Percentiles rank a stretch among this genome's conserved stretches.
These are phyloP conservation scores for Borovskyia barvae DNA, from an alignment of 208 protist species.

Conservation along the genomic window DNA sequence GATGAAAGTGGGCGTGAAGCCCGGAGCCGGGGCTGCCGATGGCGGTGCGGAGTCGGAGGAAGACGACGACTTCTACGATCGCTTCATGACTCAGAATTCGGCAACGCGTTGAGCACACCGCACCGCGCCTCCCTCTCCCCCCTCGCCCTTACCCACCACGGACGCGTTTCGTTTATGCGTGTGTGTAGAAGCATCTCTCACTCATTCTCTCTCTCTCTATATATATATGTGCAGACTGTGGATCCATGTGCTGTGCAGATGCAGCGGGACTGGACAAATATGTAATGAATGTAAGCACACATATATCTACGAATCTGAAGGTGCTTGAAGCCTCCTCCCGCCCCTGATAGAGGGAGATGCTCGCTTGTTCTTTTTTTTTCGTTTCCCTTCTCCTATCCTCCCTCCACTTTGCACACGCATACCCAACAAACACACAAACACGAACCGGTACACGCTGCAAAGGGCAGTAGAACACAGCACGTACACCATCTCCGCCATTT, in stretches of 20 bases:
- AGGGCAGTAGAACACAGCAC: too few relatives aligned
- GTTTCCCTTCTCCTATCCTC: not conserved
- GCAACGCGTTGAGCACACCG: constrained; percentile 26
- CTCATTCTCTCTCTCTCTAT: not conserved
- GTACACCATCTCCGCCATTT: too few relatives aligned
- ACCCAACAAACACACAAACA: not conserved
- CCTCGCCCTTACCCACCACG: not conserved
- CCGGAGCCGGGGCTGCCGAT: constrained; percentile 20
- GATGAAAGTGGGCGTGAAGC: constrained; percentile 66
- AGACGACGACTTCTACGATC: constrained; percentile 93
- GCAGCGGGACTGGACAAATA: too few relatives aligned
- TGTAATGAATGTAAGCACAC: too few relatives aligned
- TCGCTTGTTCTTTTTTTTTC: not conserved
- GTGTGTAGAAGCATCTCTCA: not conserved
- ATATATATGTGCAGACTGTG: too few relatives aligned
- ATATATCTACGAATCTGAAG: too few relatives aligned
- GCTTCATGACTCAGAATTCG: constrained; percentile 86
- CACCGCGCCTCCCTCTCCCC: not conserved
- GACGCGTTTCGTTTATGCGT: not conserved
- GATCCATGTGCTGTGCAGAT: too few relatives aligned
- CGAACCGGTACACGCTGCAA: too few relatives aligned
- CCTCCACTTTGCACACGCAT: not conserved
- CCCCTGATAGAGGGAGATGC: not conserved
- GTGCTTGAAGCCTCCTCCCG: too few relatives aligned
- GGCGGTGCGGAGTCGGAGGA: constrained; percentile 41